phyloP scores from a whole-genome alignment of 2,329 filamentous ascomycete species.

The Zymoseptoria tritici region DNA sequence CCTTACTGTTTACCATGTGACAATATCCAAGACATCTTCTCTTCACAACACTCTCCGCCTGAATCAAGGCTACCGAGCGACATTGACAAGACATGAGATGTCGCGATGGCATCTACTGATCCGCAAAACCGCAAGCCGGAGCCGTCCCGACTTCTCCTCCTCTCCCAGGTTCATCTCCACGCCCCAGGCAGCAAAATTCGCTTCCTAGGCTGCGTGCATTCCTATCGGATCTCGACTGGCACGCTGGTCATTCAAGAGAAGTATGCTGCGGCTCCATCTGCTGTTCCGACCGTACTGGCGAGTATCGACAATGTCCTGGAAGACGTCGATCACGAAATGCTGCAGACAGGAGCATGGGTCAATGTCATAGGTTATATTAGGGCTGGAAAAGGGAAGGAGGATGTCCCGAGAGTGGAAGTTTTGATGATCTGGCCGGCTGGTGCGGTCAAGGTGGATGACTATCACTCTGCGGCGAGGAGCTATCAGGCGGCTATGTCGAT shows the following conservation, averaged over 20 bases:
- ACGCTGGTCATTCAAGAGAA: constrained; percentile 62
- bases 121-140: constrained; percentile 39
- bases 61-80: background rate
- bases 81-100: background rate
- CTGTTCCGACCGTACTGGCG: constrained; percentile 48
- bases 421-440: constrained; percentile 71
- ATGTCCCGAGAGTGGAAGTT: constrained; percentile 54
- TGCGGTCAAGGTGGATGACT: constrained; percentile 61
- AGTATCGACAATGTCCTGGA: constrained; percentile 66
- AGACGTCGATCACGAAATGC: constrained; percentile 53
- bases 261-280: constrained; percentile 42
- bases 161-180: constrained; percentile 36
- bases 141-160: constrained; percentile 46
- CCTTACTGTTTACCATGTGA: background rate
- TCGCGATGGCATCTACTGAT: constrained; percentile 8
- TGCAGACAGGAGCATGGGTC: constrained; percentile 73
- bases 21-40: background rate
- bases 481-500: constrained; percentile 7
- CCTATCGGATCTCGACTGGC: constrained; percentile 51
- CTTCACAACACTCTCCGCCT: background rate
- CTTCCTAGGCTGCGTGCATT: constrained; percentile 72
- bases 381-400: background rate
- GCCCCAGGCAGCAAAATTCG: constrained; percentile 67
- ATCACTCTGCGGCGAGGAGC: constrained; percentile 52
- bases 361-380: constrained; percentile 72